Conservation (phyloP, 495 filamentous ascomycete species). For the Apodospora peruviana region DNA sequence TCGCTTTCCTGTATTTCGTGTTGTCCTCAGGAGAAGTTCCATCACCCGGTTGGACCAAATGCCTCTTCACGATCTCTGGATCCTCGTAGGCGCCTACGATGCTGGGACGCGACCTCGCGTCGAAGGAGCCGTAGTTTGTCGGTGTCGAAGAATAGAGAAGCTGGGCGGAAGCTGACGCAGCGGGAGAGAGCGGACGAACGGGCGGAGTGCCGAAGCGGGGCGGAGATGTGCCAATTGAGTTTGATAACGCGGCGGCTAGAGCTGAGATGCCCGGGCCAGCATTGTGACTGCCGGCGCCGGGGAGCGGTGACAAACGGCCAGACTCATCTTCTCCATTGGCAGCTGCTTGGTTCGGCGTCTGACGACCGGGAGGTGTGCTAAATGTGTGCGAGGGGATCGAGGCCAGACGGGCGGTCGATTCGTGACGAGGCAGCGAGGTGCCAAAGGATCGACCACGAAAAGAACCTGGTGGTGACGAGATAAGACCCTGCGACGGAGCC, state of each 20-base stretch:
- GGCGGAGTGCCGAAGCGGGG: constrained; percentile 55
- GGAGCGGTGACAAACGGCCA: constrained; percentile 43
- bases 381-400: constrained; percentile 43
- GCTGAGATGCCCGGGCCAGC: constrained; percentile 70
- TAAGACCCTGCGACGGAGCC: constrained; percentile 18
- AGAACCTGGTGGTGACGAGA: constrained; percentile 41
- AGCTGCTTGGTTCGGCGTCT: not conserved
- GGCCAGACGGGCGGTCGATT: constrained; percentile 66
- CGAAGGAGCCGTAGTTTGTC: constrained; percentile 77
- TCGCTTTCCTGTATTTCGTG: constrained; percentile 25
- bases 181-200: constrained; percentile 50
- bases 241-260: constrained; percentile 68
- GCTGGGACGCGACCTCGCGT: constrained; percentile 47
- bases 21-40: constrained; percentile 33
- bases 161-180: constrained; percentile 37
- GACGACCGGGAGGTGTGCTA: constrained; percentile 4
- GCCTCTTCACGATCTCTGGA: constrained; percentile 72
- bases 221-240: constrained; percentile 56
- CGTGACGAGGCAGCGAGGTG: constrained; percentile 51
- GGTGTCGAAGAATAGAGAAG: constrained; percentile 44
- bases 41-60: constrained; percentile 67
- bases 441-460: constrained; percentile 33
- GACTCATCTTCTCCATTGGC: constrained; percentile 22
- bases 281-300: constrained; percentile 42
- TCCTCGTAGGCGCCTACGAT: constrained; percentile 60